These are phyloP conservation scores for Aspergillus nidulans DNA, from an alignment of 495 filamentous ascomycete genomes.

Conservation along the genomic window DNA sequence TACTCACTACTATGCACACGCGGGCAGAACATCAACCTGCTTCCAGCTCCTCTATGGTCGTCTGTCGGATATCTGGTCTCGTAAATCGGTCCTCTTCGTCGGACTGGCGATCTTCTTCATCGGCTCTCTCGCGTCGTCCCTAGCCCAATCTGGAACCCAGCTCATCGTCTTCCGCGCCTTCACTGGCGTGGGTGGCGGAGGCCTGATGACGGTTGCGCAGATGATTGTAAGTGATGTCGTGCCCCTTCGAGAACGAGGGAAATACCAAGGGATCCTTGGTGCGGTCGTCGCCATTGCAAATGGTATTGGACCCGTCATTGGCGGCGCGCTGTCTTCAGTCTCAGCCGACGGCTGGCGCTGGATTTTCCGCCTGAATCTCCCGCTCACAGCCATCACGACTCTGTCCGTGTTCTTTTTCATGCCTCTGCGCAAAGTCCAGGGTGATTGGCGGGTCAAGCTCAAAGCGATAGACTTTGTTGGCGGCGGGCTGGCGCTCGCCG, in stretches of 20 bases:
- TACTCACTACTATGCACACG: too few species aligned
- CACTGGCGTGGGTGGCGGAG: slow-evolving; percentile 53
- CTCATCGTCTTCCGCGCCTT: slow-evolving; percentile 53
- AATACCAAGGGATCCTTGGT: slow-evolving; percentile 57
- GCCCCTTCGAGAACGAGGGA: slow-evolving; percentile 50
- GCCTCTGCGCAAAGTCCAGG: slow-evolving; percentile 46
- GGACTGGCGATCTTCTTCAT: slow-evolving; percentile 51
- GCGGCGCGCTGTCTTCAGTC: slow-evolving; percentile 44
- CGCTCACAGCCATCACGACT: slow-evolving; percentile 40
- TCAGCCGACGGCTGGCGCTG: slow-evolving; percentile 48
- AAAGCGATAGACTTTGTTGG: slow-evolving; percentile 48
- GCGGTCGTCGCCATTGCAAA: slow-evolving; percentile 51
- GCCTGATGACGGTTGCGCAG: slow-evolving; percentile 49
- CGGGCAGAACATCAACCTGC: slow-evolving; percentile 46
- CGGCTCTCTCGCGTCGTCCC: slow-evolving; percentile 49
- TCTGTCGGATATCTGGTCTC: slow-evolving; percentile 55
- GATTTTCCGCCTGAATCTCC: slow-evolving; percentile 52
- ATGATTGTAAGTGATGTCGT: slow-evolving; percentile 56
- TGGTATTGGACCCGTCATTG: slow-evolving; percentile 52
- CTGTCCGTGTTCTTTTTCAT: slow-evolving; percentile 49
- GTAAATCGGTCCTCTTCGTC: slow-evolving; percentile 48
- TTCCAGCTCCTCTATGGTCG: slow-evolving; percentile 54
- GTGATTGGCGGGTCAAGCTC: slow-evolving; percentile 47
- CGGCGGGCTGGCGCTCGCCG: slow-evolving; percentile 31
- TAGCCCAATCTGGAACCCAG: slow-evolving; percentile 47